Evolutionary conservation across 225 moss, liverwort and hornwort species (phyloP).

Genomic region (Marchantia paleacea): DNA sequence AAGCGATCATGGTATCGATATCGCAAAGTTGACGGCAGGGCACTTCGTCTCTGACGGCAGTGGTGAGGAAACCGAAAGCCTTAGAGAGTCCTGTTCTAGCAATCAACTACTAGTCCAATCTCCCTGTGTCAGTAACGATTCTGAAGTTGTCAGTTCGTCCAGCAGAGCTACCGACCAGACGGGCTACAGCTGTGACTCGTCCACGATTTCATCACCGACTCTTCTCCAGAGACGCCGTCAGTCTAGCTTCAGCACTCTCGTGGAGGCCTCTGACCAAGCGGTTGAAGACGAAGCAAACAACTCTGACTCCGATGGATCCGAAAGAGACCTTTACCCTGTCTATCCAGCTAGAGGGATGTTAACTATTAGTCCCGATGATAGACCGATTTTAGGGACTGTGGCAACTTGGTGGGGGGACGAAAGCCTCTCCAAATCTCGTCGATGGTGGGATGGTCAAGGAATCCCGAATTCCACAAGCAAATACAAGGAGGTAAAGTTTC

Average conservation of each 20-base stretch:
- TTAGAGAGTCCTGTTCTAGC: slow-evolving; percentile 18
- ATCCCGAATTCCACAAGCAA: slow-evolving; percentile 55
- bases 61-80: slow-evolving; percentile 18
- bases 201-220: slow-evolving; percentile 17
- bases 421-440: slow-evolving; percentile 46
- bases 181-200: slow-evolving; percentile 28
- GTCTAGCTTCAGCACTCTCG: not conserved
- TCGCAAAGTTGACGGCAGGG: not conserved
- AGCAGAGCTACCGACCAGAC: slow-evolving; percentile 33
- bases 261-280: not conserved
- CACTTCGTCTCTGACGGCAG: slow-evolving; percentile 5
- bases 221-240: slow-evolving; percentile 8
- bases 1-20: not conserved
- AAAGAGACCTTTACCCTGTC: slow-evolving; percentile 11
- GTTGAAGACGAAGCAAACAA: not conserved
- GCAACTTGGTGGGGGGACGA: slow-evolving; percentile 59
- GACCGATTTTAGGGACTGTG: slow-evolving; percentile 62
- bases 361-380: slow-evolving; percentile 53
- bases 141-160: slow-evolving; percentile 22
- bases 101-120: slow-evolving; percentile 21
- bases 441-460: slow-evolving; percentile 80
- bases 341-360: slow-evolving; percentile 19
- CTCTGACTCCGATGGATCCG: not conserved
- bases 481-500: slow-evolving; percentile 53
- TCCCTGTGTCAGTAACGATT: slow-evolving; percentile 20